Percentiles rank a stretch among this genome's conserved stretches.
These are phyloP conservation scores for Lactarius pseudohatsudake DNA, from an alignment of 768 basidiomycete genomes.

Conservation along the genomic window DNA sequence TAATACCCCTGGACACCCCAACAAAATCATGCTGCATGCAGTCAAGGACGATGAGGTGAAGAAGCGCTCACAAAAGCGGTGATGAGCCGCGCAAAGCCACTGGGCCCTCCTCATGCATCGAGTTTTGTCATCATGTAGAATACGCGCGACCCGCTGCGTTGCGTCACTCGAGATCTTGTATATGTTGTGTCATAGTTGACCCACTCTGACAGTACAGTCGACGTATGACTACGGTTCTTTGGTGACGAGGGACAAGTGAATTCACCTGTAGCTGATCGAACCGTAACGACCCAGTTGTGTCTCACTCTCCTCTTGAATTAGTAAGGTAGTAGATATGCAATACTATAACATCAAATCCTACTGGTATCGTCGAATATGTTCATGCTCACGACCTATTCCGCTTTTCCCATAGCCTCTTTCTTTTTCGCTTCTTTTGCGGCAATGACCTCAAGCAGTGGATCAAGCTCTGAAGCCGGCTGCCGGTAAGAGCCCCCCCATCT, in stretches of 20 bases:
- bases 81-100: constrained; percentile 9
- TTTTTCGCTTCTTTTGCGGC: constrained; percentile 26
- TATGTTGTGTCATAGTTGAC: background rate
- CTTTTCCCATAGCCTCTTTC: constrained; percentile 19
- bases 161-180: no score
- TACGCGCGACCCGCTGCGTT: background rate
- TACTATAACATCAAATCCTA: constrained; percentile 13
- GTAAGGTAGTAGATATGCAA: constrained; percentile 16
- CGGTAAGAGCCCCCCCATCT: constrained; percentile 82
- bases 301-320: constrained; percentile 6
- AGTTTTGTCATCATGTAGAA: background rate
- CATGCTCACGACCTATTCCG: constrained; percentile 12
- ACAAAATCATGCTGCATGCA: constrained; percentile 81
- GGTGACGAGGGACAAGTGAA: background rate
- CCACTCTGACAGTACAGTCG: background rate
- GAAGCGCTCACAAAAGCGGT: constrained; percentile 48
- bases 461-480: constrained; percentile 77
- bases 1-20: constrained; percentile 66
- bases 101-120: background rate
- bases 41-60: constrained; percentile 88
- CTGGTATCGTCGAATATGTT: background rate
- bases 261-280: background rate
- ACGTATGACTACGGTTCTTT: background rate
- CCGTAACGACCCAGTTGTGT: background rate
- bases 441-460: constrained; percentile 78